These are phyloP conservation scores for Lanmaoa pseudosensibilis DNA, from an alignment of 768 basidiomycete genomes.

Conservation along the genomic window DNA sequence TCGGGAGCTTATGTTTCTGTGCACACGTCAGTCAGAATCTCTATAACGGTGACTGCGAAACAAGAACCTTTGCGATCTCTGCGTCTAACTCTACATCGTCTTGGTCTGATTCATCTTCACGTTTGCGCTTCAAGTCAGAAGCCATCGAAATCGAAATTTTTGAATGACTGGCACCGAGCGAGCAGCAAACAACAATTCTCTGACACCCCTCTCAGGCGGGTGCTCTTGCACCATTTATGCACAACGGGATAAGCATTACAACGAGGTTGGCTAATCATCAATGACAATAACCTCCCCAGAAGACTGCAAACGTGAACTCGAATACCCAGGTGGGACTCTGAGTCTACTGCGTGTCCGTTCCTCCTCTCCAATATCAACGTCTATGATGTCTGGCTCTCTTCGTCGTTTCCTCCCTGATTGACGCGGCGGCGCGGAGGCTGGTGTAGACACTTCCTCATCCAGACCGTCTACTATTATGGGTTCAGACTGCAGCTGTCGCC, in stretches of 20 bases:
- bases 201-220: constrained; percentile 16
- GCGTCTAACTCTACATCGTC: neutral
- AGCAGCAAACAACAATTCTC: neutral
- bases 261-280: constrained; percentile 31
- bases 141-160: constrained; percentile 17
- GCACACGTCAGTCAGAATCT: neutral
- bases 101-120: constrained; percentile 9
- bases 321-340: constrained; percentile 13
- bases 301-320: constrained; percentile 17
- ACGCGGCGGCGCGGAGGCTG: neutral
- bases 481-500: constrained; percentile 15
- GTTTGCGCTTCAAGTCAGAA: constrained; percentile 31
- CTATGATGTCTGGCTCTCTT: constrained; percentile 28
- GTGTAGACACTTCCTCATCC: constrained; percentile 25
- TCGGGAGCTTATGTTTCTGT: constrained; percentile 51
- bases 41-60: neutral
- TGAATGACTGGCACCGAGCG: neutral
- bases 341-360: constrained; percentile 22
- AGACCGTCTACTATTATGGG: constrained; percentile 35
- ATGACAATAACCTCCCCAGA: constrained; percentile 48
- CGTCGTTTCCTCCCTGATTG: constrained; percentile 38
- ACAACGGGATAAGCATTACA: neutral
- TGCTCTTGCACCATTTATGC: neutral
- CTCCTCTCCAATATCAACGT: constrained; percentile 34
- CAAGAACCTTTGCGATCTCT: constrained; percentile 18